A percentile compares a stretch with the other conserved stretches of the same genome.
Evolutionary conservation across 768 basidiomycete species (phyloP).

Genomic region (Kwoniella bestiolae): DNA sequence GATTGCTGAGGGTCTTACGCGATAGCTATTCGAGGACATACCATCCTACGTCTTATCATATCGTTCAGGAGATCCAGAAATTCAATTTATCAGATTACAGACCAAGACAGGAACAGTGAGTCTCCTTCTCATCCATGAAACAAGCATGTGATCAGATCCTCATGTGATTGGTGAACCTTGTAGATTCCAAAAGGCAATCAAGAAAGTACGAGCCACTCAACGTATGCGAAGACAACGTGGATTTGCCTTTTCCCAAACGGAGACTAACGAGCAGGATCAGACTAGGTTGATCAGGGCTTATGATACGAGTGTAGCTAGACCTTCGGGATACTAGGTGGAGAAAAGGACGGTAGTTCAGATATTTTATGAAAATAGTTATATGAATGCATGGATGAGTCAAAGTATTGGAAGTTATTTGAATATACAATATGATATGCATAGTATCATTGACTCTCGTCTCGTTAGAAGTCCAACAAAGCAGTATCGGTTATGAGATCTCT

Average conservation of each 20-base stretch:
- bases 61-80: conserved; percentile 98
- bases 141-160: too few relatives aligned
- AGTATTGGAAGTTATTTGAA: too few relatives aligned
- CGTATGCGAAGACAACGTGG: conserved; percentile 94
- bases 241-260: conserved; percentile 97
- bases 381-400: too few relatives aligned
- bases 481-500: background rate
- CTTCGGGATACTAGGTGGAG: conserved; percentile 48
- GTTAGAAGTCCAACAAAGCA: background rate
- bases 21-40: conserved; percentile 87
- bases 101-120: conserved; percentile 92
- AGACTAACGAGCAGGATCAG: conserved; percentile 85
- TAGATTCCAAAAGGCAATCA: conserved; percentile 98
- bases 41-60: conserved; percentile 89
- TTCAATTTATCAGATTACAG: conserved; percentile 97
- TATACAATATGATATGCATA: too few relatives aligned
- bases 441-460: background rate
- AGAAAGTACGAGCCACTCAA: conserved; percentile 98
- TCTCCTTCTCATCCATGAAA: background rate
- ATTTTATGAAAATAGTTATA: background rate
- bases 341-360: background rate
- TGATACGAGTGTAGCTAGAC: conserved; percentile 59
- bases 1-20: too few relatives aligned
- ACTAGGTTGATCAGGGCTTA: conserved; percentile 61
- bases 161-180: conserved; percentile 4